Percentiles rank a stretch among this genome's conserved stretches.
Evolutionary conservation across 192 early-diverging fungal genomes (phyloP).

Genomic region (Mortierella alpina): DNA sequence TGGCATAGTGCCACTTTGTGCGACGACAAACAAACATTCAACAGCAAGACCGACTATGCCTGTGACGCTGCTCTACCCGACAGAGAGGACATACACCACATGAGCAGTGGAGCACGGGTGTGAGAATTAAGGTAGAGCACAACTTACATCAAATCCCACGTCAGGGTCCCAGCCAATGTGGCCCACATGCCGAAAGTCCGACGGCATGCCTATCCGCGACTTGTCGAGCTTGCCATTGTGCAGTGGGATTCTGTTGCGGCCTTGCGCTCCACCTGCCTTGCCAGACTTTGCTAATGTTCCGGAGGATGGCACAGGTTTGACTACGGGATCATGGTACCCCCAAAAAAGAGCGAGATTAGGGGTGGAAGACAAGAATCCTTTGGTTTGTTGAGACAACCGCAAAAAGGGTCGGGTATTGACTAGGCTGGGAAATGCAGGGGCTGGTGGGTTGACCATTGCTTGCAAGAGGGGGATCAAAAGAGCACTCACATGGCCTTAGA

Average conservation of each 20-base stretch:
- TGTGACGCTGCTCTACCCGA: too few relatives aligned
- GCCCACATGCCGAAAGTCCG: slow-evolving; percentile 66
- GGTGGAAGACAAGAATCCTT: too few relatives aligned
- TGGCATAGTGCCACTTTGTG: too few relatives aligned
- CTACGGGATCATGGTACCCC: slow-evolving; percentile 9
- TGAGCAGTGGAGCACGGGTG: too few relatives aligned
- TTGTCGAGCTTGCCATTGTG: slow-evolving; percentile 67
- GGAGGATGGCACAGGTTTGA: slow-evolving; percentile 49
- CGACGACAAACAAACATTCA: too few relatives aligned
- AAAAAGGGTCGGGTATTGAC: neutral
- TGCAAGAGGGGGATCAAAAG: neutral
- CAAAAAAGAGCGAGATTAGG: slow-evolving; percentile 1
- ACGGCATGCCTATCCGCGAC: slow-evolving; percentile 66
- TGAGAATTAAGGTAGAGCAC: neutral
- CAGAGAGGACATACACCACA: too few relatives aligned
- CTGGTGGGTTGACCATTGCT: slow-evolving; percentile 18
- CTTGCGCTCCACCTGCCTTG: slow-evolving; percentile 29
- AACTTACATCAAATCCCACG: slow-evolving; percentile 64
- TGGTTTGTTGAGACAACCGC: too few relatives aligned
- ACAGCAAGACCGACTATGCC: too few relatives aligned
- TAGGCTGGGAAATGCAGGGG: neutral
- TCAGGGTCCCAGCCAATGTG: slow-evolving; percentile 73
- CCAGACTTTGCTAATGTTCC: slow-evolving; percentile 39
- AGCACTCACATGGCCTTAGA: slow-evolving; percentile 46
- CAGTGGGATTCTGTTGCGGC: slow-evolving; percentile 53